Evolutionary conservation across 257 asterid species (phyloP), one percentile per base, ranked within the genome.

Genomic region (Ilex asprella): DNA sequence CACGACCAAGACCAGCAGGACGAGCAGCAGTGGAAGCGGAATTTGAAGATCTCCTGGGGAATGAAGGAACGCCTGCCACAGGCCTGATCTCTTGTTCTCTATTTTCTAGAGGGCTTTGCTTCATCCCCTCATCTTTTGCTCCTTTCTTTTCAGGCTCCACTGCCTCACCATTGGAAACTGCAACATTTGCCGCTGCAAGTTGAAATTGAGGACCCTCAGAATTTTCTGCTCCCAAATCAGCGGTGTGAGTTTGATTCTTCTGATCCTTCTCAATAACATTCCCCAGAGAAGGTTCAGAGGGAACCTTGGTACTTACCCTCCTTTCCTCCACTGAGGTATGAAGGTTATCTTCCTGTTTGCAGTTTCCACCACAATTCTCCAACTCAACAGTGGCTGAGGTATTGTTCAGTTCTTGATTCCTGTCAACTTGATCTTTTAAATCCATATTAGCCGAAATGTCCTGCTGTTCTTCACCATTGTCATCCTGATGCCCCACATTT

Each of bases 1-100:
- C 88, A 55, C 86, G 94, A 21, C 99, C 99, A 53, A 93, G 94
- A 62, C 99, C 99, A 62, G 95, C 92, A 51, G 98, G 98, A 52
- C 81, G 95, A 74, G 80, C 61, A 49, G 81, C 75, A 64, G 65
- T 30, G 30, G 12, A 56, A 32, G 61, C 56, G 44, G 76, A 55
- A 49, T 55, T 52, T 43, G 79, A 62, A 57, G 84, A 68, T 56
- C 62, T 65, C 29, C 72, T 74, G 32, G 74, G 43, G 46, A 77
- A 61, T 12, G 72, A 65, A 41, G 70, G 63, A 60, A 52, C 63
- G 58, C 43, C 67, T 35, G 61, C 67, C 66, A 47, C 68, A 32
- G 75, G 67, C 56, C 29, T 61, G 52, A 52, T 70, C 60, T 78
- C 86, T 27, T 59, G 71, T 67, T 67, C 74, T 73, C 43, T 32